phyloP scores from a whole-genome alignment of 2,329 filamentous ascomycete species.

The Hypoxylon sp. region DNA sequence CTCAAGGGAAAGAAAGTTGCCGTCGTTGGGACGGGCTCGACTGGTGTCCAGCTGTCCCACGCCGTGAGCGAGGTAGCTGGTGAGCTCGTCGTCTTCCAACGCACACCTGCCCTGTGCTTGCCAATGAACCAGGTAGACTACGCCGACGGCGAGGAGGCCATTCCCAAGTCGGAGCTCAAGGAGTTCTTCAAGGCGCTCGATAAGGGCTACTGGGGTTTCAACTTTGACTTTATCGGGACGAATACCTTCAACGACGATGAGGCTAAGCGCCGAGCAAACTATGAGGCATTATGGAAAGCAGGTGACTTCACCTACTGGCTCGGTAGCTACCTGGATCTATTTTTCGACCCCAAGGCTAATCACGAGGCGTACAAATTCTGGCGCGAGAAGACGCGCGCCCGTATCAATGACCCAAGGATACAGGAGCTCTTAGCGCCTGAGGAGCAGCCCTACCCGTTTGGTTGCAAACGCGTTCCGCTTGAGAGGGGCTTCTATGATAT shows the following conservation, averaged over 20 bases:
- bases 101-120: conserved; percentile 75
- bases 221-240: conserved; percentile 68
- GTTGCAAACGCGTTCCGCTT: conserved; percentile 62
- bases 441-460: conserved; percentile 68
- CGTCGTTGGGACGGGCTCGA: conserved; percentile 75
- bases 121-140: conserved; percentile 70
- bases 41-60: conserved; percentile 75
- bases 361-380: conserved; percentile 69
- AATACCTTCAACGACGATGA: conserved; percentile 69
- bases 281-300: conserved; percentile 63
- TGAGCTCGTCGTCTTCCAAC: conserved; percentile 73
- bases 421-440: conserved; percentile 67
- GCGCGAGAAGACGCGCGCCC: conserved; percentile 64
- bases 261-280: conserved; percentile 64
- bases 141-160: conserved; percentile 65
- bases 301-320: conserved; percentile 72
- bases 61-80: conserved; percentile 68
- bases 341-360: conserved; percentile 64
- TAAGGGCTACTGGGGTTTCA: conserved; percentile 71
- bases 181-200: conserved; percentile 68
- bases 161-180: conserved; percentile 60
- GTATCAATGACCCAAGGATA: conserved; percentile 65
- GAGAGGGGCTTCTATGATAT: conserved; percentile 54
- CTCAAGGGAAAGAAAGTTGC: conserved; percentile 71
- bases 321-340: conserved; percentile 66